A percentile compares a stretch with the other conserved stretches of the same genome.
Evolutionary conservation across 352 stramenopile species (phyloP).

Genomic region (Plasmopara halstedii): DNA sequence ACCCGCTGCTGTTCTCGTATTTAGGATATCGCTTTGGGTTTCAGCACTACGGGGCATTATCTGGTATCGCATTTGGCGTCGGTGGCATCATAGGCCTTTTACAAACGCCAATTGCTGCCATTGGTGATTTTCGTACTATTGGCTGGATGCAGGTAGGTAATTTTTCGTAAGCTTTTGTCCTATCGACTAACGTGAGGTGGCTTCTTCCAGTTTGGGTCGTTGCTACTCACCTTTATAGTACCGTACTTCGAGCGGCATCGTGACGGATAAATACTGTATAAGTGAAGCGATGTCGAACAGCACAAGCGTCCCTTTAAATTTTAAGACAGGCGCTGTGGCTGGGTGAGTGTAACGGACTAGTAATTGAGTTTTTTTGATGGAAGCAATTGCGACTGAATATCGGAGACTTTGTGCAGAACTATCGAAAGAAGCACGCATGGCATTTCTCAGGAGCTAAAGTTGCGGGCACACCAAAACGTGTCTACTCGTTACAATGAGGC

Average conservation of each 20-base stretch:
- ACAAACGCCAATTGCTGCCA: slow-evolving; percentile 52
- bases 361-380: neutral
- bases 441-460: slow-evolving; percentile 13
- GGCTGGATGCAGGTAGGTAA: slow-evolving; percentile 41
- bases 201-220: slow-evolving; percentile 35
- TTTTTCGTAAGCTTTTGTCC: slow-evolving; percentile 2
- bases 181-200: neutral
- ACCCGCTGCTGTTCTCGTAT: slow-evolving; percentile 76
- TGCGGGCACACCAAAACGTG: neutral
- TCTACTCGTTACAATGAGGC: slow-evolving; percentile 9
- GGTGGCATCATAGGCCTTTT: slow-evolving; percentile 54
- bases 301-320: slow-evolving; percentile 10
- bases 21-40: slow-evolving; percentile 76
- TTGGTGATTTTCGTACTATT: slow-evolving; percentile 37
- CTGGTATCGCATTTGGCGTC: slow-evolving; percentile 67
- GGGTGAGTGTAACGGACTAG: slow-evolving; percentile 18
- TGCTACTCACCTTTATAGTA: slow-evolving; percentile 39
- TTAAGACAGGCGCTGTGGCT: slow-evolving; percentile 21
- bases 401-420: neutral
- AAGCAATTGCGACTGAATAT: neutral
- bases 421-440: slow-evolving; percentile 9
- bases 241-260: slow-evolving; percentile 42
- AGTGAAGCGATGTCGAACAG: slow-evolving; percentile 4
- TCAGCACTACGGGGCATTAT: slow-evolving; percentile 76
- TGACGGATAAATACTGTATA: slow-evolving; percentile 17